These are phyloP conservation scores for Colletotrichum sp. DNA, from an alignment of 2,329 filamentous ascomycete genomes.

Conservation along the genomic window DNA sequence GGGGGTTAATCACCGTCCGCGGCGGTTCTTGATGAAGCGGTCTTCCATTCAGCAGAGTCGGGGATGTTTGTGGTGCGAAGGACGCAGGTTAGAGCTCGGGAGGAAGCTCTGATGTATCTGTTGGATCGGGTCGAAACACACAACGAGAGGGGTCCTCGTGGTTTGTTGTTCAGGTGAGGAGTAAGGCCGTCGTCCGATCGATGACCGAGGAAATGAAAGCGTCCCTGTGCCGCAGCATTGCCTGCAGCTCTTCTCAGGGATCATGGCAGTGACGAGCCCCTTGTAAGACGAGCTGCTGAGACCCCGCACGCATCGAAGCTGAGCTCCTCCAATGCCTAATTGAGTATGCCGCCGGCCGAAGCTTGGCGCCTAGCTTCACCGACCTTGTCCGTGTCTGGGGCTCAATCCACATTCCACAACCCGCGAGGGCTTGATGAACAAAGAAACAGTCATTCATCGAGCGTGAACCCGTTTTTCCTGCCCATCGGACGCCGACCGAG, in stretches of 20 bases:
- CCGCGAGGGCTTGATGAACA: no score
- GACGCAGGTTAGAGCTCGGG: neutral
- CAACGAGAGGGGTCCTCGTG: neutral
- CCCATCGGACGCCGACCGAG: neutral
- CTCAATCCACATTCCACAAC: neutral
- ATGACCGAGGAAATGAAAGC: neutral
- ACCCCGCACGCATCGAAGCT: conserved; percentile 1
- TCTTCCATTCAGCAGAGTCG: neutral
- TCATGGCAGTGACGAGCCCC: neutral
- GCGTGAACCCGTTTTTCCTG: neutral
- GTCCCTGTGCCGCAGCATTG: neutral
- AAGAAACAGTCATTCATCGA: neutral
- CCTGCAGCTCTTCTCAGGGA: neutral
- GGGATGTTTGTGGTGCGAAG: neutral
- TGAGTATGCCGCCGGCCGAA: neutral
- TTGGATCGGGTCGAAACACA: neutral
- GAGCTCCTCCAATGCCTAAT: neutral
- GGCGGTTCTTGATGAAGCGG: neutral
- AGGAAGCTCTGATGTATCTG: neutral
- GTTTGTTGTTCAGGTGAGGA: neutral
- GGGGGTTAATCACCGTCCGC: neutral
- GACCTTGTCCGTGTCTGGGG: neutral
- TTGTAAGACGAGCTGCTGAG: neutral
- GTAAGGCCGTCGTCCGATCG: neutral
- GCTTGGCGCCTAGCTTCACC: neutral